Evolutionary conservation across 805 yeast genomes (phyloP), one percentile per base, ranked within the genome.

Genomic region (Candida morakotiae): DNA sequence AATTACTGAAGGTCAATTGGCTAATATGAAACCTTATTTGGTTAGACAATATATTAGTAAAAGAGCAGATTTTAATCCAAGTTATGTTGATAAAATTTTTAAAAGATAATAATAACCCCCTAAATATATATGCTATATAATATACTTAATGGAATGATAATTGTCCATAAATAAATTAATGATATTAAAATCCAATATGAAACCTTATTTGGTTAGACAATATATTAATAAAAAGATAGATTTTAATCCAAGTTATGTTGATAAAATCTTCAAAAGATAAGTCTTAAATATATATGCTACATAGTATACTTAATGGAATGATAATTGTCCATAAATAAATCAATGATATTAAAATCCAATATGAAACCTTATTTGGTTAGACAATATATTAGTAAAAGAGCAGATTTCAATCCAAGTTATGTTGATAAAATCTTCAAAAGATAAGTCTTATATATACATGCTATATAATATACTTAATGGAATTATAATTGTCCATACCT

Each of bases 1-100:
- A 51, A 79, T 87, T 2, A 79, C 81, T 28, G 96, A 87, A 51
- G 93, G 95, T 1, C 87, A 81, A 48, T 65, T 88, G 44, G 79
- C 81, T 1, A 71, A 69, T 39, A 68, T 87, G 54, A 81, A 79
- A 52, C 79, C 80, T 8, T 70, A 68, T 33, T 63, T 82, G 5
- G 64, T 86, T 23, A 73, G 82, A 41, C 82, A 76, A 46, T 84
- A 81, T 46, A 77, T 86, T 32, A 60, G 79, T 8, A 81, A 77
- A 48, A 67, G 95, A 49, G 70, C 81, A 0, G 95, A 86, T 51
- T 85, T 79, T 53, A 74, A 75, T 44, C 74, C 77, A 3, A 69
- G 71, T 36, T 70, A 71, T 43, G 56, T 73, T 33, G 77, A 71
- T 38, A 55, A 71, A 36, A 65, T 75, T 38, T 65, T 70, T 14